Conservation (phyloP, 2,329 filamentous ascomycete genomes). For the Ophiostoma triangulosporum region DNA sequence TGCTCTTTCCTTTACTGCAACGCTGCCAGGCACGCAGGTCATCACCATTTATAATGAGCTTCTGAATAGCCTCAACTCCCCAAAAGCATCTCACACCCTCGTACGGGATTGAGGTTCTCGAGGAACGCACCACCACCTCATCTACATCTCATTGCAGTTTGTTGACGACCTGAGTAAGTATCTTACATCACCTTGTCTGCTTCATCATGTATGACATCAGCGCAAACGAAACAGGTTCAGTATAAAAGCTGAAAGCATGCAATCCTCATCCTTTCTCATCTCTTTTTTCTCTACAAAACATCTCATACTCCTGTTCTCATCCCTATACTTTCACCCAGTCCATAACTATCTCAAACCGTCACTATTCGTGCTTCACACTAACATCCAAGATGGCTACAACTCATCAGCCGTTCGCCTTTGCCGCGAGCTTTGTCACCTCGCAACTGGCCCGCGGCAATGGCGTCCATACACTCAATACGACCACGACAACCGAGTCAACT, state of each 20-base stretch:
- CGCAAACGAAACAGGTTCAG: background rate
- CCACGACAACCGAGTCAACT: background rate
- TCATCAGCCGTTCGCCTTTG: conserved; percentile 6
- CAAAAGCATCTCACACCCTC: background rate
- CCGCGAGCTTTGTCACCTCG: conserved; percentile 1
- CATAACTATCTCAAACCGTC: too few species aligned
- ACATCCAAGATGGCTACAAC: too few species aligned
- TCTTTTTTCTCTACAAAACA: background rate
- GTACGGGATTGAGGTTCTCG: background rate
- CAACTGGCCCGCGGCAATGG: background rate
- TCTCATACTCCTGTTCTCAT: too few species aligned
- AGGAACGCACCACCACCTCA: background rate
- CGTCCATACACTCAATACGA: background rate
- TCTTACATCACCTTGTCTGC: background rate
- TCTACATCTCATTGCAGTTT: background rate
- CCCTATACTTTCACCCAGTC: too few species aligned
- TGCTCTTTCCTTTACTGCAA: background rate
- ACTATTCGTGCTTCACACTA: too few species aligned
- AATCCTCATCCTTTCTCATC: background rate
- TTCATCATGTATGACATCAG: background rate
- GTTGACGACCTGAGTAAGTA: background rate
- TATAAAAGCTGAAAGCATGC: background rate
- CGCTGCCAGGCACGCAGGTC: background rate
- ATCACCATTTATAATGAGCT: background rate
- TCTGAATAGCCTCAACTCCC: background rate